Evolutionary conservation across 179 eudicot species (phyloP), one percentile per base, ranked within the genome.

Genomic region (Patellifolia procumbens): DNA sequence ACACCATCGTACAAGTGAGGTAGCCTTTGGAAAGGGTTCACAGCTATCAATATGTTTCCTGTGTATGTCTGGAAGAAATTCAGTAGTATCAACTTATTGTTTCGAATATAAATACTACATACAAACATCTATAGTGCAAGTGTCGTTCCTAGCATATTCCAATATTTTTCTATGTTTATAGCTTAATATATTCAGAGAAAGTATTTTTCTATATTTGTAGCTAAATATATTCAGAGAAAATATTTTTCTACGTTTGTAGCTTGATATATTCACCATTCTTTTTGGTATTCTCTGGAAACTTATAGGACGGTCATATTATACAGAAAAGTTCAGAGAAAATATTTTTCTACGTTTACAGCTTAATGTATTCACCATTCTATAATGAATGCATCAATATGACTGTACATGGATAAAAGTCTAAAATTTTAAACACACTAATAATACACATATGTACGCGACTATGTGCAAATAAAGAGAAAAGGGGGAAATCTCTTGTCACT

Each of bases 11-110:
- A 91, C 70, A 94, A 77, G 84, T 94, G 91, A 75, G 97, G 88
- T 68, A 94, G 79, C 84, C 90, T 87, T 83, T 86, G 82, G 78
- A 94, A 94, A 63, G 98, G 98, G 79, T 94, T 94, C 78, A 94
- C 96, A 55, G 98, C 97, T 76, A 94, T 94, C 83, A 94, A 82
- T 74, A 94, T 92, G 77, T 84, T 87, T 68, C 97, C 97, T 42
- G 98, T 94, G 84, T 94, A 94, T 51, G 98, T 88, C 98, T 94
- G 86, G 13, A 74, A 74, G 48, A 76, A 77, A 72, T 56, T 63
- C 15, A 22, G 76, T 52, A 39, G 68, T 43, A 76, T 82, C 24
- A 78, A 35, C 31, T 26, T 39, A 37, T 74, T 69, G 43, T 65
- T 61, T 13, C 22, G 49, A 31, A 46, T 8, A 8, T 49, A 48